phyloP scores from a whole-genome alignment of 352 stramenopile species.

The Pythium sp. region DNA sequence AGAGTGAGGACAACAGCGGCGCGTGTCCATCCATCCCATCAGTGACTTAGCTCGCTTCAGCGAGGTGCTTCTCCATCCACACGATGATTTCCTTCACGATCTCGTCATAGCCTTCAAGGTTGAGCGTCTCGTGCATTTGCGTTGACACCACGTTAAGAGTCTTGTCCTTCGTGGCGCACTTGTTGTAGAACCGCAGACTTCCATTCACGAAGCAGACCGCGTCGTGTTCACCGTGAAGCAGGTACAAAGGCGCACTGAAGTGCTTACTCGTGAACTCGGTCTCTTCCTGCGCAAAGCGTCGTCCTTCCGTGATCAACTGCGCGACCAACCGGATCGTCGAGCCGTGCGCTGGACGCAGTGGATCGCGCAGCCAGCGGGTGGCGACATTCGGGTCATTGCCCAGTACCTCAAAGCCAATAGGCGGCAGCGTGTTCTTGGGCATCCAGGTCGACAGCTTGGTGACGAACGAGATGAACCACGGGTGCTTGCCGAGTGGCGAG shows the following conservation, averaged over 20 bases:
- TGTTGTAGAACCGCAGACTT: conserved; percentile 32
- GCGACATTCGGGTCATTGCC: conserved; percentile 28
- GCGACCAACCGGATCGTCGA: conserved; percentile 24
- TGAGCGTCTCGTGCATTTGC: conserved; percentile 40
- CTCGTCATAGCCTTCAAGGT: conserved; percentile 31
- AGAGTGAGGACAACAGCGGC: neutral
- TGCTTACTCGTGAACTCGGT: conserved; percentile 22
- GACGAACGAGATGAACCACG: conserved; percentile 20
- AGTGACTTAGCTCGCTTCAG: neutral
- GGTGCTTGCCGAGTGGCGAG: conserved; percentile 21
- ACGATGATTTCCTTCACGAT: conserved; percentile 27
- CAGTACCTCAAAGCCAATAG: conserved; percentile 29
- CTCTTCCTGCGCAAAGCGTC: conserved; percentile 21
- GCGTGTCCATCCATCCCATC: neutral
- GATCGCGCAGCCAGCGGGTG: conserved; percentile 31
- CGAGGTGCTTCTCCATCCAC: conserved; percentile 33
- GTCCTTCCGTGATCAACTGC: conserved; percentile 26
- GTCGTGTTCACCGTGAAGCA: conserved; percentile 42
- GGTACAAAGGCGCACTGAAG: conserved; percentile 23
- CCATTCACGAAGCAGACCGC: conserved; percentile 32
- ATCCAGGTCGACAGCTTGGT: conserved; percentile 26
- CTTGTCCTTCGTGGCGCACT: conserved; percentile 39
- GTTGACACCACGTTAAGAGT: conserved; percentile 38
- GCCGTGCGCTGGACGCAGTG: conserved; percentile 30
- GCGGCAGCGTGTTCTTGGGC: conserved; percentile 31